phyloP scores from a whole-genome alignment of 345 rosid species.

The Melaleuca alternifolia region DNA sequence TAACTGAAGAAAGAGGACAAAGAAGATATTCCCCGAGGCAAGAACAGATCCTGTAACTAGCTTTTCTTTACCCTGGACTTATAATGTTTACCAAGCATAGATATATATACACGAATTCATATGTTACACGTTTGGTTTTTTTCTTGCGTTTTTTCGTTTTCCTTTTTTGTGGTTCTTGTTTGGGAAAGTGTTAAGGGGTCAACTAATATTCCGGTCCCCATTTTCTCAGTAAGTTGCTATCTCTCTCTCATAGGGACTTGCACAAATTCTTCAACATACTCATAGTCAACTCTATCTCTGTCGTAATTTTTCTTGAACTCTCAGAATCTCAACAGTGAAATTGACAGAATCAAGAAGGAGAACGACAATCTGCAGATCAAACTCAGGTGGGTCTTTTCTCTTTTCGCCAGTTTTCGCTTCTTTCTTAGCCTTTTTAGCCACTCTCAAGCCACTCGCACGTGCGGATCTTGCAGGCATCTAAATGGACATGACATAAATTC shows the following conservation, averaged over 20 bases:
- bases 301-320: background rate
- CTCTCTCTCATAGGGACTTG: background rate
- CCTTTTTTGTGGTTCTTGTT: background rate
- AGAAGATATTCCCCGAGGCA: background rate
- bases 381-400: slow-evolving; percentile 35
- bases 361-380: slow-evolving; percentile 75
- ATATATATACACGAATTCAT: background rate
- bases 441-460: background rate
- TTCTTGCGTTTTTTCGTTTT: background rate
- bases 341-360: slow-evolving; percentile 76
- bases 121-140: background rate
- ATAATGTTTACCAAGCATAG: background rate
- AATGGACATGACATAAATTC: slow-evolving; percentile 66
- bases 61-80: background rate
- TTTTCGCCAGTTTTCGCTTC: background rate
- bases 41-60: slow-evolving; percentile 36
- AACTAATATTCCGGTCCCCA: background rate
- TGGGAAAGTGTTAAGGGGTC: background rate
- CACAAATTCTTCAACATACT: background rate
- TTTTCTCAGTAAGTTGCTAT: background rate
- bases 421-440: background rate
- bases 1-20: background rate
- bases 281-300: background rate
- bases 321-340: slow-evolving; percentile 67
- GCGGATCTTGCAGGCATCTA: slow-evolving; percentile 34